Evolutionary conservation across 2,329 filamentous ascomycete genomes (phyloP).

Genomic region (Aspergillus bombycis): DNA sequence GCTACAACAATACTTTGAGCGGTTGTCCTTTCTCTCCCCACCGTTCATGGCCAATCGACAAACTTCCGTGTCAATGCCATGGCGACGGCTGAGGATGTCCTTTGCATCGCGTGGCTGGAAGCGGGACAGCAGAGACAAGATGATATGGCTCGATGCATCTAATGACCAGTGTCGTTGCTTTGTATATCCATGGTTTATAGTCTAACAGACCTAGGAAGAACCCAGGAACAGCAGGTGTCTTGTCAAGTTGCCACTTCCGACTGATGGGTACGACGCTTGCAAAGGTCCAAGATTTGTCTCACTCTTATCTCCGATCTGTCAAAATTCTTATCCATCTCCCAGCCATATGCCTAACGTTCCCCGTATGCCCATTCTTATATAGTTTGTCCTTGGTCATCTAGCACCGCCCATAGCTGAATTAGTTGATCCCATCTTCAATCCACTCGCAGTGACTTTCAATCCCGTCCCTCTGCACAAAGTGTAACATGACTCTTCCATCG

Average conservation of each 20-base stretch:
- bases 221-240: background rate
- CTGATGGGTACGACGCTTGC: background rate
- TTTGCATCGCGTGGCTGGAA: background rate
- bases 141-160: background rate
- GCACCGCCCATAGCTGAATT: background rate
- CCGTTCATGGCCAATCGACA: background rate
- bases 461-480: background rate
- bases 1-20: background rate
- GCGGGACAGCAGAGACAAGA: background rate
- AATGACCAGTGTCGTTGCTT: background rate
- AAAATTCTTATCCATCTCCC: background rate
- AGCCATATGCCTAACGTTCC: background rate
- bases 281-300: background rate
- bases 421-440: background rate
- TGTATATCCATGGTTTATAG: constrained; percentile 1
- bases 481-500: background rate
- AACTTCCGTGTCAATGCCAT: background rate
- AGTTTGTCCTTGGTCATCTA: background rate
- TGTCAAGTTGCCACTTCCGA: background rate
- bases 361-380: background rate
- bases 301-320: background rate
- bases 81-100: background rate
- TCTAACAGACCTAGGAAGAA: background rate
- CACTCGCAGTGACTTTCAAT: background rate
- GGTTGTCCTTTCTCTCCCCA: background rate